Base-by-base conservation (phyloP, 345 rosid genomes). In the Citrus trifoliata region DNA sequence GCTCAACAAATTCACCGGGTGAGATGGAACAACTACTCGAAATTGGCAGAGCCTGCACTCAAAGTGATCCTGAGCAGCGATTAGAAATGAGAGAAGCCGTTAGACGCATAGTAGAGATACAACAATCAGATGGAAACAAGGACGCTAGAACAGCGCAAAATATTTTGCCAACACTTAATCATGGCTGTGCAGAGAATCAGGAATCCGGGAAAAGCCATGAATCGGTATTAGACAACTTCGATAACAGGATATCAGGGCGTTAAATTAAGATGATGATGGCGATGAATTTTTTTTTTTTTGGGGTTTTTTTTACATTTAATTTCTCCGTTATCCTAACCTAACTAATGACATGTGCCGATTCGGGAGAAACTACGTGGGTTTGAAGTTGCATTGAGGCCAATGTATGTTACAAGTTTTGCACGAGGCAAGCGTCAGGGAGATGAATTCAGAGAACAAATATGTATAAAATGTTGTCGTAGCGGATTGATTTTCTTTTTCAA, bases 21-120 rank as follows among this genome's bases (percentile, higher is more conserved):
- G 86, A 87, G 76, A 88, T 93, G 82, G 86, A 83, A 63, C 76
- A 77, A 13, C 89, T 93, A 24, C 88, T 93, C 25, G 76, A 80
- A 56, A 83, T 95, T 18, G 98, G 93, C 22, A 83, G 76, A 2
- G 88, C 82, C 71, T 92, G 98, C 78, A 83, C 88, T 0, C 80
- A 84, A 78, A 82, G 80, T 1, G 82, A 83, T 85, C 90, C 92
- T 0, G 81, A 86, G 74, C 72, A 33, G 25, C 83, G 98, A 53
- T 70, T 90, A 64, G 89, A 86, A 69, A 80, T 89, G 84, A 79
- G 33, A 40, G 93, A 92, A 77, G 97, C 90, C 55, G 38, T 90
- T 22, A 79, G 82, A 40, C 86, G 83, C 79, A 83, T 93, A 79
- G 75, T 81, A n/a, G 87, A 82, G 65, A 68, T 89, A 68, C 79